Conservation (phyloP, 495 filamentous ascomycete genomes). For the Talaromyces wortmannii region DNA sequence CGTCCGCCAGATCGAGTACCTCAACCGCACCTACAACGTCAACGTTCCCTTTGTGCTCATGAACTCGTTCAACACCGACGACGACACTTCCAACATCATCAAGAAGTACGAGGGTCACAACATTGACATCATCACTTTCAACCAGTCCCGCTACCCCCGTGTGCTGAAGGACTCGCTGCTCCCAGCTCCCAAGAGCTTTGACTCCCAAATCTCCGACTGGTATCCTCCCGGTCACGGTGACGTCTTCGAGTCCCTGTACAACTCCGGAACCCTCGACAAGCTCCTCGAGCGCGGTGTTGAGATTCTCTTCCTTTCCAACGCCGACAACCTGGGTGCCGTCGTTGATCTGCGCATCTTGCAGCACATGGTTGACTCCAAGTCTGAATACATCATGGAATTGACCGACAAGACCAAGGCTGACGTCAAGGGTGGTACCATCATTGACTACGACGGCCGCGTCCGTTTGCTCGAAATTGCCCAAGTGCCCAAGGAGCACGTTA, state of each 20-base stretch:
- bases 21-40: slow-evolving; percentile 95
- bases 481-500: slow-evolving; percentile 99
- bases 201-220: slow-evolving; percentile 92
- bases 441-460: slow-evolving; percentile 95
- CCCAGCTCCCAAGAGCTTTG: slow-evolving; percentile 83
- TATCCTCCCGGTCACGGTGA: slow-evolving; percentile 99
- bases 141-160: slow-evolving; percentile 97
- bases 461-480: slow-evolving; percentile 97
- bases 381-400: slow-evolving; percentile 99
- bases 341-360: slow-evolving; percentile 96
- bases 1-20: slow-evolving; percentile 97
- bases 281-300: slow-evolving; percentile 90
- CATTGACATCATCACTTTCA: slow-evolving; percentile 99
- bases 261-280: slow-evolving; percentile 96
- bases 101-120: slow-evolving; percentile 99
- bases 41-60: slow-evolving; percentile 99
- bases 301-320: slow-evolving; percentile 98
- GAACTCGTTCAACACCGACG: slow-evolving; percentile 99
- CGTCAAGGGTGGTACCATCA: slow-evolving; percentile 99
- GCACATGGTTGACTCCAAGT: slow-evolving; percentile 93
- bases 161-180: slow-evolving; percentile 97
- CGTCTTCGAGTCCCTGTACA: slow-evolving; percentile 99
- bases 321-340: slow-evolving; percentile 96
- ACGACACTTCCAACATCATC: slow-evolving; percentile 97
- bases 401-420: slow-evolving; percentile 99